Evolutionary conservation across 1,284 basidiomycete species (phyloP).

Genomic region (Cryptococcus hybrid): DNA sequence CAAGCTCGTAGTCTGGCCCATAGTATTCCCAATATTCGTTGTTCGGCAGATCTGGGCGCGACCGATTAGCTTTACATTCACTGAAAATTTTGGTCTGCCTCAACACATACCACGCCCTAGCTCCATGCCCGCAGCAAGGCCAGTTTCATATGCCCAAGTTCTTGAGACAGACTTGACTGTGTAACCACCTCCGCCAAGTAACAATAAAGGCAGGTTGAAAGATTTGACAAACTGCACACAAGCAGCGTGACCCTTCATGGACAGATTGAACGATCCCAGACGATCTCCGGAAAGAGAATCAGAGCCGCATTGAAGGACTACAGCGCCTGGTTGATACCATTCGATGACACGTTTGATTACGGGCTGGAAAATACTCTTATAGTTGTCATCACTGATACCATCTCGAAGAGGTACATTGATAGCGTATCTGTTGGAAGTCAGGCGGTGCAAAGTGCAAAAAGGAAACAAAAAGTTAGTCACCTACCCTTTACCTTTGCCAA

Average conservation of each 20-base stretch:
- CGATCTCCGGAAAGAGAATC: slow-evolving; percentile 97
- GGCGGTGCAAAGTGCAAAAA: neutral
- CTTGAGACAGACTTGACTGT: slow-evolving; percentile 98
- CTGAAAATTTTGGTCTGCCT: slow-evolving; percentile 15
- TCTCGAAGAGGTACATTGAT: slow-evolving; percentile 95
- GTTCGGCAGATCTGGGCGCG: slow-evolving; percentile 74
- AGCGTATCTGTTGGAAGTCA: slow-evolving; percentile 58
- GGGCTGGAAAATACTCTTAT: slow-evolving; percentile 93
- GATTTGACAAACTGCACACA: slow-evolving; percentile 97
- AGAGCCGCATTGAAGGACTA: slow-evolving; percentile 98
- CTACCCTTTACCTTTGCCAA: slow-evolving; percentile 80
- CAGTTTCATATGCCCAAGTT: slow-evolving; percentile 98
- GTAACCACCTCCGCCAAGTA: slow-evolving; percentile 97
- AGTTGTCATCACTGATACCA: slow-evolving; percentile 93
- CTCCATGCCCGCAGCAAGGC: slow-evolving; percentile 92
- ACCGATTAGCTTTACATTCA: slow-evolving; percentile 3
- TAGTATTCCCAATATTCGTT: slow-evolving; percentile 99
- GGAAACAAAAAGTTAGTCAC: neutral
- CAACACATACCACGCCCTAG: slow-evolving; percentile 66
- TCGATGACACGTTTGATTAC: slow-evolving; percentile 96
- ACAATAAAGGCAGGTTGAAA: slow-evolving; percentile 86
- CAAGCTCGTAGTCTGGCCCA: slow-evolving; percentile 95
- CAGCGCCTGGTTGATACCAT: slow-evolving; percentile 90
- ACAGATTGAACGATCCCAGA: slow-evolving; percentile 93
- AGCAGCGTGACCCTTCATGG: slow-evolving; percentile 97